phyloP scores from a whole-genome alignment of 2,329 filamentous ascomycete genomes.

The Colletotrichum ledebouriae region DNA sequence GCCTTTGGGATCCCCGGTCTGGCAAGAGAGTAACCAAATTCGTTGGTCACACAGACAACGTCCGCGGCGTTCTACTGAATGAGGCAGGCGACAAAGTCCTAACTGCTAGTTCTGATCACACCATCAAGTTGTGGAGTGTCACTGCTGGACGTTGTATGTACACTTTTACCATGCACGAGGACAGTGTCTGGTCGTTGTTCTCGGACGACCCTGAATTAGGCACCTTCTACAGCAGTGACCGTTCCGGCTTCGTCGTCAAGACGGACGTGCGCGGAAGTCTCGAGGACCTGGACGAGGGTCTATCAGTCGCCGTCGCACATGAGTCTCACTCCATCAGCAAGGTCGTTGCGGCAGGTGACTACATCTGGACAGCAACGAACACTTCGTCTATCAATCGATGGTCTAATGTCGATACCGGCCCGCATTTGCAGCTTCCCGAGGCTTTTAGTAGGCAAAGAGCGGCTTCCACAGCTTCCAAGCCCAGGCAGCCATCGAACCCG shows the following conservation, averaged over 20 bases:
- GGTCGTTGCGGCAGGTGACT: constrained; percentile 76
- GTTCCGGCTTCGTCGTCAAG: constrained; percentile 94
- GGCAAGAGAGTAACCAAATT: constrained; percentile 96
- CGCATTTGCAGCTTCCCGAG: constrained; percentile 76
- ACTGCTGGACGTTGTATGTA: constrained; percentile 97
- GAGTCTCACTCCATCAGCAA: constrained; percentile 87
- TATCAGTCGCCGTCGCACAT: constrained; percentile 91
- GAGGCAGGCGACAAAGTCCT: constrained; percentile 91
- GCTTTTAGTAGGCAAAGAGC: constrained; percentile 63
- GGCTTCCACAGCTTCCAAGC: constrained; percentile 53
- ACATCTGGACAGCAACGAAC: constrained; percentile 91
- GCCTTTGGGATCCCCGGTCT: constrained; percentile 90
- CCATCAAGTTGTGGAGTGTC: constrained; percentile 97
- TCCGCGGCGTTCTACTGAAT: constrained; percentile 91
- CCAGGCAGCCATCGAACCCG: constrained; percentile 50
- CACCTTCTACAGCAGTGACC: constrained; percentile 95
- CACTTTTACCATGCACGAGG: constrained; percentile 98
- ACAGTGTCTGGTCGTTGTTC: constrained; percentile 96
- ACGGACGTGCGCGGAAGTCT: constrained; percentile 85
- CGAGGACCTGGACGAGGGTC: constrained; percentile 81
- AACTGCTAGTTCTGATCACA: constrained; percentile 95
- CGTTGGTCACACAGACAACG: constrained; percentile 94
- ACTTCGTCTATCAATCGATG: constrained; percentile 94
- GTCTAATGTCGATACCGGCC: constrained; percentile 85
- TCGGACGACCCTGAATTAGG: constrained; percentile 88